Base-by-base conservation (phyloP, 179 eudicot genomes). In the Spergularia azorica region DNA sequence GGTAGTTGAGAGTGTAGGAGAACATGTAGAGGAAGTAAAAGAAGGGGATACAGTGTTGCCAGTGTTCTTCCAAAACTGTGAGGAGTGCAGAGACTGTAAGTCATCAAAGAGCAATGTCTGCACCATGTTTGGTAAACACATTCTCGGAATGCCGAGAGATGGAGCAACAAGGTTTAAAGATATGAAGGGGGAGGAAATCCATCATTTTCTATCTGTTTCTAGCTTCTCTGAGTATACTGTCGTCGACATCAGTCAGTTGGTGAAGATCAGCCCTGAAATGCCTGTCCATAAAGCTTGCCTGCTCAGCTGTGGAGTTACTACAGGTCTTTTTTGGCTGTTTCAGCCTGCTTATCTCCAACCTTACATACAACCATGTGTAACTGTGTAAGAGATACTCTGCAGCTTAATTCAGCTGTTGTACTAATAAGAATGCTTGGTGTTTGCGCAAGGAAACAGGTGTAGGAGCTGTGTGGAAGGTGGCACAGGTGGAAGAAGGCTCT, bases 141-240 rank as follows among this genome's bases (percentile, higher is more conserved):
- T 70, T 66, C 0, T 63, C 39, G 74, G 60, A 5, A 67, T 74
- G 80, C 63, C 88, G 11, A 78, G 88, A 76, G 84, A 85, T 64
- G 67, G 77, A 36, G 52, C 57, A 8, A 62, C 77, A 6, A 73
- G 83, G 74, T 83, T 85, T 58, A 85, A 76, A 70, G 86, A 80
- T 72, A 71, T 72, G 79, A 72, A 83, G 2, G 86, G 86, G n/a
- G 76, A 71, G 69, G 75, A 51, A 11, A 74, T 94, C 17, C 85
- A 88, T 73, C 95, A 92, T 79, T 80, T 78, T 26, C 51, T 87
- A 11, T 82, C 63, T 21, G 89, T 95, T 73, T 89, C 95, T 7
- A 93, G 93, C 38, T 92, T 90, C 78, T 66, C 89, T 0, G 93
- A 93, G 67, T 91, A 90, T 68, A 86, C 83, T 0, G 98, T 93